These are phyloP conservation scores for Trichoderma gamsii DNA, from an alignment of 495 filamentous ascomycete genomes.

Conservation along the genomic window DNA sequence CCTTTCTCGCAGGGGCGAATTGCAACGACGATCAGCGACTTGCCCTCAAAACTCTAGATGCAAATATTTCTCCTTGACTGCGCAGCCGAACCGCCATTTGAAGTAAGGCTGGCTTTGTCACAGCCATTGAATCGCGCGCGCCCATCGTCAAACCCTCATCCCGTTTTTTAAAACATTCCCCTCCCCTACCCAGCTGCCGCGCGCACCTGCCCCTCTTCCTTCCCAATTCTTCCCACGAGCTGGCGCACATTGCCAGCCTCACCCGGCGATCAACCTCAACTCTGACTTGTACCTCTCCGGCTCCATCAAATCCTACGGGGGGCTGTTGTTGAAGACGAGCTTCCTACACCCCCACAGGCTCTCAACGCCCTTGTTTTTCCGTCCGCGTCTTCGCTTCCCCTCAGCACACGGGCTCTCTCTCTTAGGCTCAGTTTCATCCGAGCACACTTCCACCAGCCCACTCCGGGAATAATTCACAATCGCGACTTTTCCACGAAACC, in stretches of 20 bases:
- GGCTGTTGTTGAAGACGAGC: neutral
- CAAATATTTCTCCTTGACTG: neutral
- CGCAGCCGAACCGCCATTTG: neutral
- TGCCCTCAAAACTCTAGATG: neutral
- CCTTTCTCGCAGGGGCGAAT: neutral
- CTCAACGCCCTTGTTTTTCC: neutral
- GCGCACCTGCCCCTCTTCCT: neutral
- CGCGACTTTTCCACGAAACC: no score
- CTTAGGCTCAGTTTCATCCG: neutral
- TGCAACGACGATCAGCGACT: neutral
- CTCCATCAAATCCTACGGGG: constrained; percentile 2
- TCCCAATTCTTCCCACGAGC: neutral
- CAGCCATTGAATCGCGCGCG: neutral
- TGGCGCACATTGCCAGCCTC: neutral
- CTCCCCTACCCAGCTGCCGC: constrained; percentile 1
- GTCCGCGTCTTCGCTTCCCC: neutral
- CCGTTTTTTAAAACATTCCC: neutral
- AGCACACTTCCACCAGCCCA: neutral
- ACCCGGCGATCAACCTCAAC: constrained; percentile 10
- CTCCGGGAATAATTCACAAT: no score
- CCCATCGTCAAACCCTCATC: neutral
- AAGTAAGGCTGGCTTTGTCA: neutral
- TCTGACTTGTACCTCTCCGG: neutral
- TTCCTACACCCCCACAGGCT: neutral
- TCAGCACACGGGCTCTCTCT: neutral